A percentile compares a stretch with the other conserved stretches of the same genome.
Evolutionary conservation across 441 rosid genomes (phyloP).

Genomic region (Populus hybrid): DNA sequence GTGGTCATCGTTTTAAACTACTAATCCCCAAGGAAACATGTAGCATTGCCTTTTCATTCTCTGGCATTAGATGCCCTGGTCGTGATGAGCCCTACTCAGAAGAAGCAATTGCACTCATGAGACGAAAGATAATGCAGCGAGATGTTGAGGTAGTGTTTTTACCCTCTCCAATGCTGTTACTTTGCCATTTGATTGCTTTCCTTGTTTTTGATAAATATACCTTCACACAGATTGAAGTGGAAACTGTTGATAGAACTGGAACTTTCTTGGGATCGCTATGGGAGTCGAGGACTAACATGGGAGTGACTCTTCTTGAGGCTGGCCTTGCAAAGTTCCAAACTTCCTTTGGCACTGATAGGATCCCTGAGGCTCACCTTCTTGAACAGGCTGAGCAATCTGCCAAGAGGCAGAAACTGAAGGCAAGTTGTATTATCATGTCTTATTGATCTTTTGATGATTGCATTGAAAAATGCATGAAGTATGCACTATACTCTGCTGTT

Average conservation of each 20-base stretch:
- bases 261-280: conserved; percentile 95
- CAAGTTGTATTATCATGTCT: conserved; percentile 23
- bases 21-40: conserved; percentile 92
- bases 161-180: background rate
- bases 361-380: conserved; percentile 79
- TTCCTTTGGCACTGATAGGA: conserved; percentile 78
- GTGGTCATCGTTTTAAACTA: conserved; percentile 96
- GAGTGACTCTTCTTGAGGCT: conserved; percentile 72
- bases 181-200: conserved; percentile 14
- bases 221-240: conserved; percentile 71
- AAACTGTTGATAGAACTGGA: conserved; percentile 91
- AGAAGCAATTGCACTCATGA: conserved; percentile 92
- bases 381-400: conserved; percentile 88
- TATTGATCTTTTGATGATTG: conserved; percentile 7
- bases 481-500: background rate
- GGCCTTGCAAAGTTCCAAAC: conserved; percentile 91
- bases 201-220: conserved; percentile 7
- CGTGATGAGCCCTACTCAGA: conserved; percentile 88
- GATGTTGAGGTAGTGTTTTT: conserved; percentile 73
- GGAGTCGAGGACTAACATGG: conserved; percentile 80
- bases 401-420: conserved; percentile 81
- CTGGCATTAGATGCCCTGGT: conserved; percentile 98
- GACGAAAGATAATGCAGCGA: conserved; percentile 93
- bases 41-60: conserved; percentile 93
- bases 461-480: background rate